Base-by-base conservation (phyloP, 371 early-diverging fungal species). In the Mortierella sp. region DNA sequence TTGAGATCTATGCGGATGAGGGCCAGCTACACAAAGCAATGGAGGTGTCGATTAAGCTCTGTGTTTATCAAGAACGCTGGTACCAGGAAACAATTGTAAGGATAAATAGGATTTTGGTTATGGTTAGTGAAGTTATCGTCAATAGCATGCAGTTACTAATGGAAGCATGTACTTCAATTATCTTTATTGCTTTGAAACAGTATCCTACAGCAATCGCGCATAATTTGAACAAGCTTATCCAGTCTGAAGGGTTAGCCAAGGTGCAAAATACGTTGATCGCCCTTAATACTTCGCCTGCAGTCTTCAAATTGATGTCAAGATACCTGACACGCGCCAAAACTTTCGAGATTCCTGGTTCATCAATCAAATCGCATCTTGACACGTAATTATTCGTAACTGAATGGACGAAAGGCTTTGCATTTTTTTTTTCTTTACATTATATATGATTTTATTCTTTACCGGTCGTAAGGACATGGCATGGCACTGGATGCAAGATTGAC, bases 151-250 rank as follows among this genome's bases (percentile, higher is more conserved):
- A n/a, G n/a, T n/a, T n/a, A n/a, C n/a, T n/a, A n/a, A n/a, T n/a
- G n/a, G n/a, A n/a, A n/a, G n/a, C n/a, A n/a, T n/a, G n/a, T n/a
- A n/a, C 23, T 23, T 13, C 45, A 54, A 35, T 45, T 23, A 19
- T 4, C n/a, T 32, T 57, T 57, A 2, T 34, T 57, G 31, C 2
- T 57, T 31, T n/a, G 10, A 32, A 31, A 19, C n/a, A 90, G 87
- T 97, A 93, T 80, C 98, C 98, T n/a, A 93, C 93, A 26, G 93
- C 95, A 15, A 92, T 97, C 40, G 92, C 95, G 28, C 83, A 90
- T 65, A 90, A 89, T 58, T 70, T 98, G 58, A 95, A 97, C 85
- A 89, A 87, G 66, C 82, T 98, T 17, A 93, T 97, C 53, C 86
- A 89, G 35, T 86, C 84, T 56, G 94, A 96, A 72, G 98, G 98